phyloP scores from a whole-genome alignment of 2,329 filamentous ascomycete species.

The Endoconidiophora polonica region DNA sequence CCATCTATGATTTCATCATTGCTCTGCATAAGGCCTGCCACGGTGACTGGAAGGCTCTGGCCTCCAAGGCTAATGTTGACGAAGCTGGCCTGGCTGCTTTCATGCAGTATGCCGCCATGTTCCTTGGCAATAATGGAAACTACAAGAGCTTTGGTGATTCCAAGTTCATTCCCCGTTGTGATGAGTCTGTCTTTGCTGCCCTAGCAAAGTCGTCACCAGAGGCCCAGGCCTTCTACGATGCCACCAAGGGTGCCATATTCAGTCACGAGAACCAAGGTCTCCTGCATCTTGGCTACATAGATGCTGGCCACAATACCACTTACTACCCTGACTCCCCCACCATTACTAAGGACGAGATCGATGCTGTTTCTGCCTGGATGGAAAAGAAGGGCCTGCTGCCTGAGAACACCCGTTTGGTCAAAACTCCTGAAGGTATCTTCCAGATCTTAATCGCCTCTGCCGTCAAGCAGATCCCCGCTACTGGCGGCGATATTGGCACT shows the following conservation, averaged over 20 bases:
- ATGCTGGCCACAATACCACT: slow-evolving; percentile 60
- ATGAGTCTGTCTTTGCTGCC: slow-evolving; percentile 44
- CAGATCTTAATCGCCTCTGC: slow-evolving; percentile 62
- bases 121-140: slow-evolving; percentile 66
- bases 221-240: slow-evolving; percentile 46
- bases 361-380: slow-evolving; percentile 54
- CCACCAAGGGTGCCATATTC: slow-evolving; percentile 57
- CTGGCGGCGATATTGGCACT: slow-evolving; percentile 53
- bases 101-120: slow-evolving; percentile 61
- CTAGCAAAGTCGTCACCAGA: slow-evolving; percentile 45
- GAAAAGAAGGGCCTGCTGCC: slow-evolving; percentile 53
- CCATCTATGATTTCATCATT: slow-evolving; percentile 68
- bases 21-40: slow-evolving; percentile 47
- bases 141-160: slow-evolving; percentile 79
- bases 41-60: slow-evolving; percentile 56
- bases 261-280: slow-evolving; percentile 44
- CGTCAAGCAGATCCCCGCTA: slow-evolving; percentile 37
- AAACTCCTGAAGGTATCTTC: slow-evolving; percentile 45
- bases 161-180: slow-evolving; percentile 64
- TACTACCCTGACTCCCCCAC: slow-evolving; percentile 64
- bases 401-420: slow-evolving; percentile 62
- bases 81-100: slow-evolving; percentile 49
- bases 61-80: slow-evolving; percentile 45
- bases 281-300: slow-evolving; percentile 61
- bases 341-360: slow-evolving; percentile 62